Conservation (phyloP, 495 filamentous ascomycete species). For the Sphaerosporella brunnea region DNA sequence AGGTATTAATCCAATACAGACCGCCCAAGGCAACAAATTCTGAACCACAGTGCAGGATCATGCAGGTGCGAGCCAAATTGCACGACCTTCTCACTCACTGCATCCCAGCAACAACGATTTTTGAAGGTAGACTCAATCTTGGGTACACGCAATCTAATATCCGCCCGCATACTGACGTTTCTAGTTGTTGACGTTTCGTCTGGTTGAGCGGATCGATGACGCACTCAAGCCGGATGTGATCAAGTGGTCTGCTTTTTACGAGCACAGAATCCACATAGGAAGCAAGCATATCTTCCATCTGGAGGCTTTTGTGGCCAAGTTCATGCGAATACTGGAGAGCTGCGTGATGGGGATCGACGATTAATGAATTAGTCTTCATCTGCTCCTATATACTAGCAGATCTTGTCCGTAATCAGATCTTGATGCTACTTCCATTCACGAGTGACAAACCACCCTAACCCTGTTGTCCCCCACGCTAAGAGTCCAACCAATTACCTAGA, state of each 20-base stretch:
- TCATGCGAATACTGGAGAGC: conserved; percentile 89
- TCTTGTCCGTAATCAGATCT: no score
- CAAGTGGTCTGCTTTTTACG: conserved; percentile 91
- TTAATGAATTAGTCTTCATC: no score
- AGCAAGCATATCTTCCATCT: conserved; percentile 96
- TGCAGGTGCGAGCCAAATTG: conserved; percentile 75
- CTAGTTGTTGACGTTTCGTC: conserved; percentile 67
- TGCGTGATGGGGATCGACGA: conserved; percentile 90
- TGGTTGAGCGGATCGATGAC: conserved; percentile 73
- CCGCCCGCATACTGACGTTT: background rate
- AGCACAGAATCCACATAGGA: conserved; percentile 77
- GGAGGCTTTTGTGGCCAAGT: conserved; percentile 95
- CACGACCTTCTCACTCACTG: conserved; percentile 95
- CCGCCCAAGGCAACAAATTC: no score
- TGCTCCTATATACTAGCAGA: no score
- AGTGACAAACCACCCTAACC: no score
- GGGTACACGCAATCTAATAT: no score
- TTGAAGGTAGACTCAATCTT: conserved; percentile 36
- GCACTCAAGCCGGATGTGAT: conserved; percentile 78
- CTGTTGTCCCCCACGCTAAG: no score
- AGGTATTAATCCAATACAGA: no score
- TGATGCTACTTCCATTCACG: no score
- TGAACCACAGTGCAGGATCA: no score
- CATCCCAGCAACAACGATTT: conserved; percentile 78
- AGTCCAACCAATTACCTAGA: no score